Evolutionary conservation across 2,329 filamentous ascomycete species (phyloP).

Genomic region (Furcasterigmium furcatum): DNA sequence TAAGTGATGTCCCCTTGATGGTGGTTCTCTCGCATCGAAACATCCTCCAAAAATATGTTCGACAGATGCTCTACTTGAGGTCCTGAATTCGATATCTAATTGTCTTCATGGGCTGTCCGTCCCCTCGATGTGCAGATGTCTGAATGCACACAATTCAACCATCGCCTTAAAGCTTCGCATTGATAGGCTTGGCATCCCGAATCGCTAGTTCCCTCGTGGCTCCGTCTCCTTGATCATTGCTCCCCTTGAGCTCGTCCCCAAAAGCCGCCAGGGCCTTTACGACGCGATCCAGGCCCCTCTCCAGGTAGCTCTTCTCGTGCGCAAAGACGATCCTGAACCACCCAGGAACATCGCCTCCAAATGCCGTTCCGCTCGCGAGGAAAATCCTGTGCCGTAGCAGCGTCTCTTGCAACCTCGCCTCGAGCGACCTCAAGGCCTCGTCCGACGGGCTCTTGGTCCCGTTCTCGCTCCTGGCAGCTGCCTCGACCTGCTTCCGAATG

Average conservation of each 20-base stretch:
- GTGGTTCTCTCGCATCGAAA: too few species aligned
- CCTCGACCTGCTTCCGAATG: constrained; percentile 16
- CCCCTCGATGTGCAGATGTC: too few species aligned
- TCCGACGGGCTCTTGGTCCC: not conserved
- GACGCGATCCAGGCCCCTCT: constrained; percentile 16
- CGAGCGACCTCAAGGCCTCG: not conserved
- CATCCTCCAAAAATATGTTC: too few species aligned
- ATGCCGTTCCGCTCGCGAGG: constrained; percentile 29
- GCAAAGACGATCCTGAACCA: constrained; percentile 38
- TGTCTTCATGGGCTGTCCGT: too few species aligned
- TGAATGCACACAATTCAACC: too few species aligned
- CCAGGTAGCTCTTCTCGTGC: constrained; percentile 23
- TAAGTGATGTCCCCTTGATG: too few species aligned
- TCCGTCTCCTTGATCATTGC: not conserved
- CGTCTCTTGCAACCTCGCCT: constrained; percentile 17
- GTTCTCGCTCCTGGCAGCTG: constrained; percentile 14
- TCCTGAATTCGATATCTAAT: too few species aligned
- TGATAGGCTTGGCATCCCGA: too few species aligned
- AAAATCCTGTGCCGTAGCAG: constrained; percentile 28
- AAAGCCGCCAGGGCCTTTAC: not conserved
- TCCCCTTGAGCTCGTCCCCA: not conserved
- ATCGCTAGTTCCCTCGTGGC: too few species aligned
- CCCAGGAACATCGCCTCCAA: constrained; percentile 31
- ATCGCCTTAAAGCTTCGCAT: too few species aligned
- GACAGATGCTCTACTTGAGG: too few species aligned